phyloP scores from a whole-genome alignment of 192 early-diverging fungal species.

The Phycomyces blakesleeanus region DNA sequence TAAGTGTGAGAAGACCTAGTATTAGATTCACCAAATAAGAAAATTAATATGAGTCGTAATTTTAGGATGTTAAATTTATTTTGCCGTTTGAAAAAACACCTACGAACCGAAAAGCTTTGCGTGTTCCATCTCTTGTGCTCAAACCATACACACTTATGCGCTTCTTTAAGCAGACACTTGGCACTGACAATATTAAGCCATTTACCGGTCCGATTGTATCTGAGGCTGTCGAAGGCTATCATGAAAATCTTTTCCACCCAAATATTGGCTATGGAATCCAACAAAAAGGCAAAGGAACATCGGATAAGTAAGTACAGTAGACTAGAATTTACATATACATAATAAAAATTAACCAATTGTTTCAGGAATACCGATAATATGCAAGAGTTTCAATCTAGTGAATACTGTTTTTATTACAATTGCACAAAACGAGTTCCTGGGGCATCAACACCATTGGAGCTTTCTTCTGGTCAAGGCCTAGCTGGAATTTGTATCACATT shows the following conservation, averaged over 20 bases:
- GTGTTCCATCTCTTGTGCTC: constrained; percentile 50
- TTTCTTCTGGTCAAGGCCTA: constrained; percentile 45
- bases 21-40: no score
- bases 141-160: constrained; percentile 61
- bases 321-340: background rate
- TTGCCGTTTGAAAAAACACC: constrained; percentile 51
- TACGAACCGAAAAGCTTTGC: constrained; percentile 35
- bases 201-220: constrained; percentile 13
- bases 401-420: constrained; percentile 52
- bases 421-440: constrained; percentile 25
- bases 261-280: background rate
- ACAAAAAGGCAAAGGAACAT: background rate
- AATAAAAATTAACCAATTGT: background rate
- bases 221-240: background rate
- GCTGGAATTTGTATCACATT: constrained; percentile 51
- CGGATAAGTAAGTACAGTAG: background rate
- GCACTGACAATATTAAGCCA: constrained; percentile 12
- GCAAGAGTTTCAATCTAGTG: constrained; percentile 20
- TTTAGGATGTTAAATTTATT: constrained; percentile 74
- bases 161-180: constrained; percentile 57
- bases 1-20: constrained; percentile 28
- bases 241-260: background rate
- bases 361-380: background rate
- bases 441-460: constrained; percentile 35
- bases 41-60: background rate